Base-by-base conservation (phyloP, 345 rosid species). In the Salix exigua region DNA sequence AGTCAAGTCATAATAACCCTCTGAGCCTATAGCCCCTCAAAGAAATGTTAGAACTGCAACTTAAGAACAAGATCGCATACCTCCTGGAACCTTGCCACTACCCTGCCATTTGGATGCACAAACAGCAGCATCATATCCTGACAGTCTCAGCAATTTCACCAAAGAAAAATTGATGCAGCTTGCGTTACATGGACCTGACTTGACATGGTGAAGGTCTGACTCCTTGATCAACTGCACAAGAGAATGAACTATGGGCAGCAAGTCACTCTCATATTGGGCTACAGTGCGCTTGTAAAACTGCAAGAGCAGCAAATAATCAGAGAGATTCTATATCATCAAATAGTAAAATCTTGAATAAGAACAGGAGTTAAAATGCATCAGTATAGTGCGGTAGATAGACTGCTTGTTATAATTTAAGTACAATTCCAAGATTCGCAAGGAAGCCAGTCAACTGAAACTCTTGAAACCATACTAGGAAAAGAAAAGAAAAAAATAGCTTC, bases 1-100 rank as follows among this genome's bases (percentile, higher is more conserved):
- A 55, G 48, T 11, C 6, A 33, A 58, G n/a, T n/a, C 25, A 31
- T 26, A 72, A 31, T 26, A 72, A 35, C 42, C 25, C 37, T 48
- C 63, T 58, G 25, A 13, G 30, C 14, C 17, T 70, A 18, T 48
- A 62, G 55, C 7, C 38, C 68, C 14, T 21, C 30, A 23, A 33
- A 66, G 51, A 50, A 18, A 33, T 11, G 14, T 60, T 68, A 66
- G 37, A 55, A 25, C 11, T 66, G 70, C 19, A 74, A 60, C 64
- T 71, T 16, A 28, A 68, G 42, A 12, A 48, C 46, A 68, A 30
- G 31, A 79, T 58, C 38, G 77, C 87, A 65, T 87, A 95, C 99
- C 99, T 88, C 97, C 97, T 28, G 97, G 97, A 66, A 93, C 96
- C 88, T 89, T 95, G 83, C 91, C 88, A 53, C 82, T 71, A 62